Percentiles rank a stretch among this genome's conserved stretches.
Conservation (phyloP, 2,329 filamentous ascomycete genomes). For the Verticillium isaacii region DNA sequence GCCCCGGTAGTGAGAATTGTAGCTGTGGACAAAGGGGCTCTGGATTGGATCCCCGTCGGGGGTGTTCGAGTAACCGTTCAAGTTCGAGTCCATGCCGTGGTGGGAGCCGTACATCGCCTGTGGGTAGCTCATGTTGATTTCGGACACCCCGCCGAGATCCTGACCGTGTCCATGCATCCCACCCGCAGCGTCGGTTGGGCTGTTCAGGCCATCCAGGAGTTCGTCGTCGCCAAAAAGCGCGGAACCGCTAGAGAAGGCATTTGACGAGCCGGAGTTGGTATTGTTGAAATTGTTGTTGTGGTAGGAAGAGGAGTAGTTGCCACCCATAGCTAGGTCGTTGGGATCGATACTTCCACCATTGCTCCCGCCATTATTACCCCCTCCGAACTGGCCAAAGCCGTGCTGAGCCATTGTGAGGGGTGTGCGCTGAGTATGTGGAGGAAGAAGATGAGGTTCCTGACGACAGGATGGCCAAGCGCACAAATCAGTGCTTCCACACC, state of each 20-base stretch:
- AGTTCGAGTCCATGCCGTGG: constrained; percentile 61
- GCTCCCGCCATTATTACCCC: constrained; percentile 43
- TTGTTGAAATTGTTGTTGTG: constrained; percentile 53
- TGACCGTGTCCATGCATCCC: constrained; percentile 49
- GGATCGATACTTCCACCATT: constrained; percentile 64
- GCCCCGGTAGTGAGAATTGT: constrained; percentile 71
- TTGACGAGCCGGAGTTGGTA: constrained; percentile 52
- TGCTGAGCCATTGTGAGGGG: constrained; percentile 46
- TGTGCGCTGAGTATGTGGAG: constrained; percentile 1
- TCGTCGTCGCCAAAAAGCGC: constrained; percentile 85
- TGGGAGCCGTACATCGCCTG: constrained; percentile 50
- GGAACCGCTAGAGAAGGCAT: constrained; percentile 72
- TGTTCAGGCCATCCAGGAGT: constrained; percentile 67
- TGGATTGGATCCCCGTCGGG: constrained; percentile 89
- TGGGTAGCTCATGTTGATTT: constrained; percentile 51
- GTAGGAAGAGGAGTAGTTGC: constrained; percentile 54
- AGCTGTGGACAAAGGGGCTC: constrained; percentile 78
- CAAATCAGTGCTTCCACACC: no score
- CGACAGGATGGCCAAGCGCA: neutral
- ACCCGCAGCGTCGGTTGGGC: constrained; percentile 46
- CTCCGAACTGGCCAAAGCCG: constrained; percentile 51
- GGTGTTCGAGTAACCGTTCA: constrained; percentile 83
- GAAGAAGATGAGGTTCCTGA: neutral
- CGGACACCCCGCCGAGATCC: constrained; percentile 52
- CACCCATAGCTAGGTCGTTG: constrained; percentile 71